Evolutionary conservation across 495 filamentous ascomycete species (phyloP).

Genomic region (Tetracladium marchalianum): DNA sequence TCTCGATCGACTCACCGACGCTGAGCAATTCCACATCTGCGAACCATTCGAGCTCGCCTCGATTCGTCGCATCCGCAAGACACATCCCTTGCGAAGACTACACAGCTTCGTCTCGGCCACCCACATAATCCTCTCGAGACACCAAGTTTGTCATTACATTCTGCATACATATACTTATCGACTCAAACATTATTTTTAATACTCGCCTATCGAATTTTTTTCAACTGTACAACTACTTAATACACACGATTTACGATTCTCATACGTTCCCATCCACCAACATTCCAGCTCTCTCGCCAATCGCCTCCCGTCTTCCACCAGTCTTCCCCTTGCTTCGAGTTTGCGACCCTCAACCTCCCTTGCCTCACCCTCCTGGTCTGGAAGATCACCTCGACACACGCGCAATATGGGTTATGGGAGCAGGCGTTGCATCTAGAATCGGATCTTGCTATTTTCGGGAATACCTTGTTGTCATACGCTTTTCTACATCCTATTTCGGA

Average conservation of each 20-base stretch:
- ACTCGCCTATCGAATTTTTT: neutral
- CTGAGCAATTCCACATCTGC: slow-evolving; percentile 1
- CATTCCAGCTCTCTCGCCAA: slow-evolving; percentile 6
- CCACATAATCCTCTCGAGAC: neutral
- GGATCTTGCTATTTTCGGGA: neutral
- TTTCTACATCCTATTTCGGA: slow-evolving; percentile 6
- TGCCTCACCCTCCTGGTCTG: neutral
- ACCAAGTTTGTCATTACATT: slow-evolving; percentile 4
- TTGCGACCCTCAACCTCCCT: no score
- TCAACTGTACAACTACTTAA: slow-evolving; percentile 13
- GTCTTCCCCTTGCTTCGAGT: no score
- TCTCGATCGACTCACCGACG: slow-evolving; percentile 3
- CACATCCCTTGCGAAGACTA: neutral
- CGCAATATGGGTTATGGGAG: slow-evolving; percentile 2
- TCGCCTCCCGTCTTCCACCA: neutral
- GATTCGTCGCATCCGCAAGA: slow-evolving; percentile 2
- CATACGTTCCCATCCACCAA: slow-evolving; percentile 7
- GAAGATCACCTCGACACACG: slow-evolving; percentile 1
- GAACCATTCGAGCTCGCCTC: neutral
- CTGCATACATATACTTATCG: slow-evolving; percentile 7
- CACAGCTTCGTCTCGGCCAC: neutral
- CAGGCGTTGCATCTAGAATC: slow-evolving; percentile 20
- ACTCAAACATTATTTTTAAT: slow-evolving; percentile 7
- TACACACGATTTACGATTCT: slow-evolving; percentile 20
- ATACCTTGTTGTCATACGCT: neutral